A percentile compares a stretch with the other conserved stretches of the same genome.
phyloP scores from a whole-genome alignment of 176 grass and related monocot species.

The Dendrocalamus sinicus region DNA sequence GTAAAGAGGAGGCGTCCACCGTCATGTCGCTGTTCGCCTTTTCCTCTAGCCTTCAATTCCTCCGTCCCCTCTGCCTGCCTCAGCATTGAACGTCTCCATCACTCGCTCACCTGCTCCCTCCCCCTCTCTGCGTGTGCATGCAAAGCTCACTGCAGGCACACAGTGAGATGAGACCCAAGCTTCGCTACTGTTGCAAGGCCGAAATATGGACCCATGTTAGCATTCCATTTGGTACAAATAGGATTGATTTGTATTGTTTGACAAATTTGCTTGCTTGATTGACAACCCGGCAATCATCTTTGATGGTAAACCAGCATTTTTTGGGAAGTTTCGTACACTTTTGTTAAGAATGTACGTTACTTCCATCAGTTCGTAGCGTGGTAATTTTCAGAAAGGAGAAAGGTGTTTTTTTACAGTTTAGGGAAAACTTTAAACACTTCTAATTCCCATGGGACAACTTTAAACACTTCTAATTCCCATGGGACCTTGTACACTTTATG shows the following conservation, averaged over 20 bases:
- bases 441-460: not conserved
- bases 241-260: not conserved
- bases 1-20: not conserved
- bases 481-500: not conserved
- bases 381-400: not conserved
- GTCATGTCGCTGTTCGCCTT: constrained; percentile 44
- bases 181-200: not conserved
- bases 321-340: not conserved
- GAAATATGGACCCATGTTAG: constrained; percentile 29
- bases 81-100: constrained; percentile 41
- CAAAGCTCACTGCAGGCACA: not conserved
- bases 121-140: not conserved
- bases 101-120: constrained; percentile 27
- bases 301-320: not conserved
- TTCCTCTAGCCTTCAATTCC: constrained; percentile 38
- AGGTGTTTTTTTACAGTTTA: not conserved
- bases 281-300: not conserved
- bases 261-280: not conserved
- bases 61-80: not conserved
- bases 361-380: not conserved
- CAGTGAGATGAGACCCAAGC: not conserved
- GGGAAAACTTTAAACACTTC: not conserved
- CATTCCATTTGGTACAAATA: not conserved
- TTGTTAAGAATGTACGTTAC: not conserved
- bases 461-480: not conserved